Conservation (phyloP, 164 flowering plant species). For the Houttuynia cordata region DNA sequence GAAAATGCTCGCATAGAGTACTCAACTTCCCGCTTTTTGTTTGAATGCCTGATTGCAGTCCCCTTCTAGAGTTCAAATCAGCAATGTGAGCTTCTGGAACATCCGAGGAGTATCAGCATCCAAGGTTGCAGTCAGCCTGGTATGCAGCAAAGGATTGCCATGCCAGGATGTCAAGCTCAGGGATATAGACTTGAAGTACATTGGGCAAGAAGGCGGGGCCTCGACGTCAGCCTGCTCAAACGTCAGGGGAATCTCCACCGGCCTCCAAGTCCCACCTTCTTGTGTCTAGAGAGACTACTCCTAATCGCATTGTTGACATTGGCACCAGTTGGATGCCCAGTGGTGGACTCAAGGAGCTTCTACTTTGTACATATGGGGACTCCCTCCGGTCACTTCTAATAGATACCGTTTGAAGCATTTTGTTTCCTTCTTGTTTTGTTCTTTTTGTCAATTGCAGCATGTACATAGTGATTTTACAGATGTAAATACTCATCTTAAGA, state of each 20-base stretch:
- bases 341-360: too few species aligned
- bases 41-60: neutral
- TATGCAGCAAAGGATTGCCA: neutral
- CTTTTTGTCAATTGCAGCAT: too few species aligned
- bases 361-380: too few species aligned
- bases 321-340: too few species aligned
- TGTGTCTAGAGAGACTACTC: neutral
- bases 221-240: conserved; percentile 24
- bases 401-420: too few species aligned
- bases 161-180: neutral
- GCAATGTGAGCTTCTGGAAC: neutral
- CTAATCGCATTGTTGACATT: too few species aligned
- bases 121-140: neutral
- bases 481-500: too few species aligned
- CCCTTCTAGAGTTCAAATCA: too few species aligned
- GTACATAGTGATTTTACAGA: too few species aligned
- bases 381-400: too few species aligned
- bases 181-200: neutral
- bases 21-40: neutral
- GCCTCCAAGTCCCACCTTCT: conserved; percentile 2
- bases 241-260: conserved; percentile 10
- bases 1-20: neutral
- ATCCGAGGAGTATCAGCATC: neutral
- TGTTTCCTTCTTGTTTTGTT: too few species aligned
- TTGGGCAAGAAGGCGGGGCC: neutral